These are phyloP conservation scores for Phytophthora hibernalis DNA, from an alignment of 352 stramenopile species.

Conservation along the genomic window DNA sequence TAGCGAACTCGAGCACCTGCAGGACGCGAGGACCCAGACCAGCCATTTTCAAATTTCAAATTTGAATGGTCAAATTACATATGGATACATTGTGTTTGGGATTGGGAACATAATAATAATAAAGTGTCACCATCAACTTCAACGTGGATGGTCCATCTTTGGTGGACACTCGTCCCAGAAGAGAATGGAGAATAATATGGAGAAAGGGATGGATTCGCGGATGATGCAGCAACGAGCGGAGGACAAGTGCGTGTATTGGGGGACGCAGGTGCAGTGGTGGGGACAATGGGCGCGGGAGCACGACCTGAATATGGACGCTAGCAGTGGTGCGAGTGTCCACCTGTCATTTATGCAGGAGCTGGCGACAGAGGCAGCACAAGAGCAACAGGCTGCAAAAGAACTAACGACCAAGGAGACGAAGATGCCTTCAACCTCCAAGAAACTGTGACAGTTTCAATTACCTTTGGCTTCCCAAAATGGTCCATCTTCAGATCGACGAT, in stretches of 20 bases:
- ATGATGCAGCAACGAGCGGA: conserved; percentile 7
- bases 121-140: too few species aligned
- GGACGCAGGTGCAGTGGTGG: conserved; percentile 32
- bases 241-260: conserved; percentile 30
- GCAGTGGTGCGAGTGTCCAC: conserved; percentile 14
- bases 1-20: conserved; percentile 84
- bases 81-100: too few species aligned
- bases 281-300: conserved; percentile 25
- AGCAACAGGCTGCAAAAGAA: conserved; percentile 4
- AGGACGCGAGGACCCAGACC: conserved; percentile 65
- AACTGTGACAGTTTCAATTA: background rate
- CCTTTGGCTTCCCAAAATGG: background rate
- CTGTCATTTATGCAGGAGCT: conserved; percentile 26
- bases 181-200: background rate
- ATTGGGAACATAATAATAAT: too few species aligned
- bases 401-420: background rate
- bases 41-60: conserved; percentile 33
- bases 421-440: background rate
- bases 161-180: background rate
- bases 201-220: background rate
- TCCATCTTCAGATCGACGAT: conserved; percentile 1
- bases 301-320: conserved; percentile 10
- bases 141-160: background rate
- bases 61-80: background rate
- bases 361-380: conserved; percentile 18